Conservation (phyloP, 2,329 filamentous ascomycete species). For the Purpureocillium takamizusanense region DNA sequence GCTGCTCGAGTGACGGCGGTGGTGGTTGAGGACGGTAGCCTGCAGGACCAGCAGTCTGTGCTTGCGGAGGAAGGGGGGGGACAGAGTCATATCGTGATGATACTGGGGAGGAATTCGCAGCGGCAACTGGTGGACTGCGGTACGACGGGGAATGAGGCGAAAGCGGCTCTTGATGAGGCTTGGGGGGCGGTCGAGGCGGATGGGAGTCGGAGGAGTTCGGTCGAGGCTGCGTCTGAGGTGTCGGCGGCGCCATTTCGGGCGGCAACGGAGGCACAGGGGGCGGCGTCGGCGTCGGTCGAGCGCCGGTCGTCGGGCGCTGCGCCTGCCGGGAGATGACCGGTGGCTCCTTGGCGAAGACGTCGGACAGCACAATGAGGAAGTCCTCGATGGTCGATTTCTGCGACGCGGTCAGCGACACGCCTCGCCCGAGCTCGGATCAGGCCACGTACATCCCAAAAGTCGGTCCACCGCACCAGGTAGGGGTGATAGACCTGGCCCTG, state of each 20-base stretch:
- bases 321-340: slow-evolving; percentile 71
- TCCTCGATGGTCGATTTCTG: slow-evolving; percentile 78
- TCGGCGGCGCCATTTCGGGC: slow-evolving; percentile 50
- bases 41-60: slow-evolving; percentile 2
- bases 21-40: slow-evolving; percentile 10
- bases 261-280: slow-evolving; percentile 67
- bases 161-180: slow-evolving; percentile 20
- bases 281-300: slow-evolving; percentile 31
- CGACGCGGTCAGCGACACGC: slow-evolving; percentile 2
- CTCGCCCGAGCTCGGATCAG: neutral
- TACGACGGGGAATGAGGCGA: slow-evolving; percentile 16
- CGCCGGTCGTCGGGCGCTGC: slow-evolving; percentile 26
- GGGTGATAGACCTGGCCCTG: slow-evolving; percentile 94
- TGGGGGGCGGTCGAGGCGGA: slow-evolving; percentile 45
- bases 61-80: slow-evolving; percentile 32
- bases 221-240: slow-evolving; percentile 25
- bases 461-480: slow-evolving; percentile 81
- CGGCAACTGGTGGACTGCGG: slow-evolving; percentile 13
- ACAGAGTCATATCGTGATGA: slow-evolving; percentile 38
- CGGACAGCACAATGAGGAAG: slow-evolving; percentile 71
- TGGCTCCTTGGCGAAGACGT: slow-evolving; percentile 90
- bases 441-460: slow-evolving; percentile 74
- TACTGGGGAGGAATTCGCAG: slow-evolving; percentile 9
- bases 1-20: slow-evolving; percentile 5
- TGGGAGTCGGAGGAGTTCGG: slow-evolving; percentile 26